Percentiles rank a stretch among this genome's conserved stretches.
These are phyloP conservation scores for Alternaria sp. DNA, from an alignment of 2,329 filamentous ascomycete species.

Conservation along the genomic window DNA sequence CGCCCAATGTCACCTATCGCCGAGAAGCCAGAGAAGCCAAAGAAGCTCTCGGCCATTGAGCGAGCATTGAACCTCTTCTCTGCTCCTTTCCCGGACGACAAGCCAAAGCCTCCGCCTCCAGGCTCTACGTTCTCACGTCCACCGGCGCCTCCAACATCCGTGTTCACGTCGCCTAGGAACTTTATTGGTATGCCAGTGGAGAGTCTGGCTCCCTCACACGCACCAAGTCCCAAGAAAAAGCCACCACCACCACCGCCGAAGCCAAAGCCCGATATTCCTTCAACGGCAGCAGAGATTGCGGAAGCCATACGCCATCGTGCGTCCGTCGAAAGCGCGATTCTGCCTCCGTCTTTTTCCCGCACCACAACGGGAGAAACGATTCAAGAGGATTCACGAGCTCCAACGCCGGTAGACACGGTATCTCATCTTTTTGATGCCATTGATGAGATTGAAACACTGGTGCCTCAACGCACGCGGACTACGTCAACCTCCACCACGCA, in stretches of 20 bases:
- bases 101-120: conserved; percentile 11
- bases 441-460: conserved; percentile 48
- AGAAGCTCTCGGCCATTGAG: conserved; percentile 27
- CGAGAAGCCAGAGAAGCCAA: conserved; percentile 24
- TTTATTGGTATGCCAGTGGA: conserved; percentile 35
- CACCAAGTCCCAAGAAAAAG: conserved; percentile 25
- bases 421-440: conserved; percentile 47
- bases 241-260: conserved; percentile 20
- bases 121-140: conserved; percentile 39
- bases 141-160: conserved; percentile 38
- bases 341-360: conserved; percentile 29
- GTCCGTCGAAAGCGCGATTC: conserved; percentile 35
- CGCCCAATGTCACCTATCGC: conserved; percentile 23
- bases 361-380: conserved; percentile 20
- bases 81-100: conserved; percentile 6
- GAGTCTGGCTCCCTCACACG: conserved; percentile 26
- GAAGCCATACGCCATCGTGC: conserved; percentile 22
- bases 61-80: conserved; percentile 26
- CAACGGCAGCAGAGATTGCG: conserved; percentile 19
- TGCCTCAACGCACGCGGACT: conserved; percentile 36
- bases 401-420: conserved; percentile 36
- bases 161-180: conserved; percentile 36
- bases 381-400: conserved; percentile 33
- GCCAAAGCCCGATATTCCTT: conserved; percentile 17
- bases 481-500: conserved; percentile 30